Conservation (phyloP, 164 flowering plant genomes). For the Platanus orientalis region DNA sequence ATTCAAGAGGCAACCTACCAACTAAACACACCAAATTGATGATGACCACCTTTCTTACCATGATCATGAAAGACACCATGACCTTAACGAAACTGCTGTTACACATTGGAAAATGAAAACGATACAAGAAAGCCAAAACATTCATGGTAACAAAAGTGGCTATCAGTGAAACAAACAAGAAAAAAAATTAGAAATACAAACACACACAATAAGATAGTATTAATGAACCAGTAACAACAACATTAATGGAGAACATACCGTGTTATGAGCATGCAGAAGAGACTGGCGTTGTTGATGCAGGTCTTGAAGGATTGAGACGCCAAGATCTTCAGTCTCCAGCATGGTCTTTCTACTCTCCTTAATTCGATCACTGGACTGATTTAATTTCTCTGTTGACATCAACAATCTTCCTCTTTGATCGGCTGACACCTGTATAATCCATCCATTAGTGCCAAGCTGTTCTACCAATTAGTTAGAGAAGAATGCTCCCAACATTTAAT, state of each 20-base stretch:
- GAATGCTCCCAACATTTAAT: background rate
- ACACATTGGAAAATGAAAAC: no score
- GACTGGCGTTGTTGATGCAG: slow-evolving; percentile 72
- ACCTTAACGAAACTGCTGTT: no score
- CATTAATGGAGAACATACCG: slow-evolving; percentile 25
- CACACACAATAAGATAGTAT: background rate
- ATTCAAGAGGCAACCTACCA: background rate
- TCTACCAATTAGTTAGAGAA: background rate
- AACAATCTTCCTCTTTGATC: slow-evolving; percentile 58
- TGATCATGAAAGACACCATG: background rate
- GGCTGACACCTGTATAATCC: slow-evolving; percentile 39
- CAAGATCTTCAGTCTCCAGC: slow-evolving; percentile 72
- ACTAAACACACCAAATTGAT: background rate
- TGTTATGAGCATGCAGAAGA: slow-evolving; percentile 57
- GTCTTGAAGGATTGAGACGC: slow-evolving; percentile 67
- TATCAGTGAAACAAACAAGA: background rate
- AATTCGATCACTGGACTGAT: slow-evolving; percentile 56
- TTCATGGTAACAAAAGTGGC: background rate
- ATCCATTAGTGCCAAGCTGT: background rate
- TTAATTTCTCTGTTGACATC: slow-evolving; percentile 61
- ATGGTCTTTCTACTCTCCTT: slow-evolving; percentile 63
- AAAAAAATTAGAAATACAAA: background rate
- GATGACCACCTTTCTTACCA: background rate
- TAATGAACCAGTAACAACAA: background rate
- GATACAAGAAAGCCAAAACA: no score